Conservation (phyloP, 1,139 yeast species). For the Tardiomyces depauwii region DNA sequence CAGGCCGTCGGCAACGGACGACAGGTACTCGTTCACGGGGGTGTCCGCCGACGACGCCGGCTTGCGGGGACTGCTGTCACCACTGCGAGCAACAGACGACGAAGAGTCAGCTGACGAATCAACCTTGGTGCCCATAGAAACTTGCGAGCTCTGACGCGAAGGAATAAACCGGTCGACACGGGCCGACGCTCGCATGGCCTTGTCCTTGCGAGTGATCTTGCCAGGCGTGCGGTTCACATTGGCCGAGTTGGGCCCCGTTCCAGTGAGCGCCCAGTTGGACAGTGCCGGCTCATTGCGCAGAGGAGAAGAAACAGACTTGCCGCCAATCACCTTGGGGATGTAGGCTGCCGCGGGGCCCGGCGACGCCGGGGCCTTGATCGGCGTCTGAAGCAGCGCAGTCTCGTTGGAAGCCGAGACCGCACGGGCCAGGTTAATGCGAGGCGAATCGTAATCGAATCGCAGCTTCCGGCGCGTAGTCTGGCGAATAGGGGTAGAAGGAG, state of each 20-base stretch:
- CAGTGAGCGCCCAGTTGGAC: slow-evolving; percentile 23
- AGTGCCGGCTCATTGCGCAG: slow-evolving; percentile 34
- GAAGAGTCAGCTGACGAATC: slow-evolving; percentile 40
- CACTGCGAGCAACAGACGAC: too few relatives aligned
- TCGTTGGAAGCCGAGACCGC: neutral
- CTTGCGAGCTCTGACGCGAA: slow-evolving; percentile 33
- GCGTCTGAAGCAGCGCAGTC: neutral
- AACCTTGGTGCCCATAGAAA: slow-evolving; percentile 16
- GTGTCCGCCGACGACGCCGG: neutral
- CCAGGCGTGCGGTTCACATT: slow-evolving; percentile 12
- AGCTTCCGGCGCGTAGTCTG: neutral
- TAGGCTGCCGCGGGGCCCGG: slow-evolving; percentile 8
- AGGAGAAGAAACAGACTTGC: slow-evolving; percentile 27
- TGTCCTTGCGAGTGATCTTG: slow-evolving; percentile 15
- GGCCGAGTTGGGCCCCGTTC: slow-evolving; percentile 14
- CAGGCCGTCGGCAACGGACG: slow-evolving; percentile 89
- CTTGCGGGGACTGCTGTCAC: neutral
- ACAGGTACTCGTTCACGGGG: slow-evolving; percentile 37
- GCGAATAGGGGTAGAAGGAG: neutral
- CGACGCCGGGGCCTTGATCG: neutral
- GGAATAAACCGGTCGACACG: slow-evolving; percentile 40
- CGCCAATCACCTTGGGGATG: slow-evolving; percentile 11
- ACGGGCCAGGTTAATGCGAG: neutral
- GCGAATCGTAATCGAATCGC: neutral
- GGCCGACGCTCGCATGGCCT: slow-evolving; percentile 16